A percentile compares a stretch with the other conserved stretches of the same genome.
Evolutionary conservation across 208 protist genomes (phyloP).

Genomic region (Leishmania lainsoni): DNA sequence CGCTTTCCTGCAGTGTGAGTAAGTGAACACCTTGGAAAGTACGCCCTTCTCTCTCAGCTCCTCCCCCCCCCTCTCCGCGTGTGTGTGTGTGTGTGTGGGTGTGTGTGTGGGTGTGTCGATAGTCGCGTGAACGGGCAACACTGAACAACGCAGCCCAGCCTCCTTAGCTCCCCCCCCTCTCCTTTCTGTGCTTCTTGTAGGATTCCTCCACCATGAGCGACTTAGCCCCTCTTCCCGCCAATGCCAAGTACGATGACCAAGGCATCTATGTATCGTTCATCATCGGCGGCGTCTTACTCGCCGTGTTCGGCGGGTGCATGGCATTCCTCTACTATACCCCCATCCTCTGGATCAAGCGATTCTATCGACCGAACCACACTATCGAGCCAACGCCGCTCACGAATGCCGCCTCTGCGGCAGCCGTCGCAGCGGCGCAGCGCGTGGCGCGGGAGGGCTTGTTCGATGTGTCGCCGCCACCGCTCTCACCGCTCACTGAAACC

Average conservation of each 20-base stretch:
- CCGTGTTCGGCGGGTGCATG: constrained; percentile 39
- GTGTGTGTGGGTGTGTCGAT: not conserved
- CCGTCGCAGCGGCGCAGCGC: not conserved
- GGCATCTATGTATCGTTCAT: constrained; percentile 68
- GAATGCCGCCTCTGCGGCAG: not conserved
- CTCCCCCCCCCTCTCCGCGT: not conserved
- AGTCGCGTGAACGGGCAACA: not conserved
- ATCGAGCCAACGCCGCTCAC: constrained; percentile 31
- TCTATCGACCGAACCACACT: constrained; percentile 84
- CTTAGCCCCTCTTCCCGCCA: constrained; percentile 13
- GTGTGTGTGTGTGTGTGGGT: too few species aligned
- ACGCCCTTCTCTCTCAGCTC: not conserved
- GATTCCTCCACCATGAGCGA: constrained; percentile 6
- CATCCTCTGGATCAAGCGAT: constrained; percentile 72
- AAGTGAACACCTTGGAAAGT: too few species aligned
- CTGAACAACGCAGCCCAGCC: not conserved
- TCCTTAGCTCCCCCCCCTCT: not conserved
- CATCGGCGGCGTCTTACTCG: constrained; percentile 36
- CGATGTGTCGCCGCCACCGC: not conserved
- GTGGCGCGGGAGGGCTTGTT: not conserved
- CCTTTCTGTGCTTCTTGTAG: not conserved
- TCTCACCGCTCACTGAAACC: constrained; percentile 4
- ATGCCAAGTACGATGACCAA: constrained; percentile 76
- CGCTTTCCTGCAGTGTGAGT: too few species aligned
- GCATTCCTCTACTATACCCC: constrained; percentile 42